Base-by-base conservation (phyloP, 164 flowering plant species). In the Euptelea pleiosperma region DNA sequence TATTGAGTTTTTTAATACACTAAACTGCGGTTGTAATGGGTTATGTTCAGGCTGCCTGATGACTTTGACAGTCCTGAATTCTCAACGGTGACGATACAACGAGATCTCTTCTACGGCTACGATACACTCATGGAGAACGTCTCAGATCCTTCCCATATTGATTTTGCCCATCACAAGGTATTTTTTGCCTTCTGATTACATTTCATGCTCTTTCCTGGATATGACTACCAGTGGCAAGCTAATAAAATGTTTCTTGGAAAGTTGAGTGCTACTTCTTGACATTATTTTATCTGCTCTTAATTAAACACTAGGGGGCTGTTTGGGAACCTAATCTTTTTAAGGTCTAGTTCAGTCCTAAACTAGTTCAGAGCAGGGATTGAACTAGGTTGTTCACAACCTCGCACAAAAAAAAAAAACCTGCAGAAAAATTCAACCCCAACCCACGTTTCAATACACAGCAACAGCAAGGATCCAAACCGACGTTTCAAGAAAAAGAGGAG, bases 101-200 rank as follows among this genome's bases (percentile, higher is more conserved):
- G 99, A 8, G 95, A 93, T 80, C 67, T 93, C 52, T 90, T 78
- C 69, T 93, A 93, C 64, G 99, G 96, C 18, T 90, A 86, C 65
- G 99, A 93, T 68, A 93, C 96, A 9, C 87, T 93, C 30, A 93
- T 93, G 99, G 99, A 93, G 78, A 93, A 93, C 66, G 97, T 93
- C 22, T 87, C 92, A n/a, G 97, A 93, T 77, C 97, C 97, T 60
- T 93, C 96, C 60, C 99, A 93, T 73, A 93, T 93, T 65, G 97
- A 93, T 62, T 93, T 93, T 75, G 96, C 98, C 8, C 96, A 93
- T 75, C 98, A 87, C 70, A 89, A 84, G 90, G 96, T 87, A 64
- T 43, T 31, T 12, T 37, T 35, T 8, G n/a, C n/a, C n/a, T n/a
- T n/a, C n/a, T n/a, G 16, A 15, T 15, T 14, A 8, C 5, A 33